Evolutionary conservation across 1,284 basidiomycete genomes (phyloP).

Genomic region (Sporisorium scitamineum): DNA sequence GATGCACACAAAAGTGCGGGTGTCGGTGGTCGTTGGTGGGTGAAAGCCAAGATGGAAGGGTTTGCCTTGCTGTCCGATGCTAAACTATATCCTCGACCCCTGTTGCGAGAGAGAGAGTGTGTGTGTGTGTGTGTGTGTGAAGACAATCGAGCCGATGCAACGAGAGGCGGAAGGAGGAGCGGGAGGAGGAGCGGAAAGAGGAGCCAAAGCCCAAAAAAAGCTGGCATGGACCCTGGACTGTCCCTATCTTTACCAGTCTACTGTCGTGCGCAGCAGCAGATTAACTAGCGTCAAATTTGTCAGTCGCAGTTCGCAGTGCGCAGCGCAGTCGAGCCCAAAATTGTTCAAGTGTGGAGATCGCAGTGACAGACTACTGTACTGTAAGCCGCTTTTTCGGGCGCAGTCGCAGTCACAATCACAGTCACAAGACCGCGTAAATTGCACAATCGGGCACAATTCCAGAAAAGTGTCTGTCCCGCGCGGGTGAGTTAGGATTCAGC

Average conservation of each 20-base stretch:
- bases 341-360: neutral
- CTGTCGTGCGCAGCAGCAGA: too few species aligned
- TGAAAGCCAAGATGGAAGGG: neutral
- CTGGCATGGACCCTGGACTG: too few species aligned
- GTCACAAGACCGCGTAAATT: neutral
- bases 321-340: neutral
- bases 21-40: neutral
- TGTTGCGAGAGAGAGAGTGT: too few species aligned
- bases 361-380: too few species aligned
- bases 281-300: too few species aligned
- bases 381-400: too few species aligned
- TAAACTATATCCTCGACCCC: neutral
- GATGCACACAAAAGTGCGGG: neutral
- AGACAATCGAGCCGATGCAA: neutral
- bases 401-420: neutral
- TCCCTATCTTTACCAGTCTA: too few species aligned
- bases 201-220: too few species aligned
- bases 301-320: too few species aligned
- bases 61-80: neutral
- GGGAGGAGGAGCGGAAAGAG: neutral
- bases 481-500: too few species aligned
- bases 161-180: neutral
- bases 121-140: too few species aligned
- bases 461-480: too few species aligned
- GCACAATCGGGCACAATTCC: constrained; percentile 1